Evolutionary conservation across 768 basidiomycete genomes (phyloP).

Genomic region (Coprinopsis strossmayeri): DNA sequence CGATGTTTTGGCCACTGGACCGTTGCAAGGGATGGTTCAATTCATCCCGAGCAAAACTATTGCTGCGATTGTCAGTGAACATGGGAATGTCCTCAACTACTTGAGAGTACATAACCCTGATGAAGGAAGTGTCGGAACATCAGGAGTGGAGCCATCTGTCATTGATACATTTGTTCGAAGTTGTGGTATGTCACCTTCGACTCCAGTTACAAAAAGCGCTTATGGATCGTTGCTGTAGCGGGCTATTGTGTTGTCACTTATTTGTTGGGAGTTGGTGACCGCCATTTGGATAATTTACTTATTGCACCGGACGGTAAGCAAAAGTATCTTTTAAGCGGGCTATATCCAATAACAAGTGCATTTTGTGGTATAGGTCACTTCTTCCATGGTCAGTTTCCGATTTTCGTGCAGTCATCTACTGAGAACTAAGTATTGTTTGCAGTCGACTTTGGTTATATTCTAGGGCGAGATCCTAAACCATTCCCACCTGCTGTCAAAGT

Average conservation of each 20-base stretch:
- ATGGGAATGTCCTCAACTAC: constrained; percentile 84
- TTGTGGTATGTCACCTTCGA: constrained; percentile 59
- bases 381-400: constrained; percentile 92
- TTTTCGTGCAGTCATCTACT: too few relatives aligned
- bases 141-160: constrained; percentile 90
- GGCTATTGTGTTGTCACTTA: constrained; percentile 99
- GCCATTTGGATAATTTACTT: constrained; percentile 93
- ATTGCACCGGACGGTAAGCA: constrained; percentile 80
- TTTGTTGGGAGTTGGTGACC: constrained; percentile 91
- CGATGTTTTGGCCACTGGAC: constrained; percentile 88
- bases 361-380: constrained; percentile 60
- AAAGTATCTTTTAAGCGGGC: background rate
- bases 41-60: constrained; percentile 96
- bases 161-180: constrained; percentile 96
- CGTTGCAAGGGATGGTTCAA: constrained; percentile 91
- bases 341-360: background rate
- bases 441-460: constrained; percentile 99
- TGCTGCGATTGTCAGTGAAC: constrained; percentile 89
- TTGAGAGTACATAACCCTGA: constrained; percentile 83
- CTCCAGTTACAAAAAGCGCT: background rate
- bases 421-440: too few relatives aligned
- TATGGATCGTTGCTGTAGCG: constrained; percentile 40
- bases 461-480: constrained; percentile 95
- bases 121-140: constrained; percentile 90
- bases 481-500: constrained; percentile 98